Percentiles rank a stretch among this genome's conserved stretches.
Evolutionary conservation across 2,329 filamentous ascomycete genomes (phyloP).

Genomic region (Periconia sp.): DNA sequence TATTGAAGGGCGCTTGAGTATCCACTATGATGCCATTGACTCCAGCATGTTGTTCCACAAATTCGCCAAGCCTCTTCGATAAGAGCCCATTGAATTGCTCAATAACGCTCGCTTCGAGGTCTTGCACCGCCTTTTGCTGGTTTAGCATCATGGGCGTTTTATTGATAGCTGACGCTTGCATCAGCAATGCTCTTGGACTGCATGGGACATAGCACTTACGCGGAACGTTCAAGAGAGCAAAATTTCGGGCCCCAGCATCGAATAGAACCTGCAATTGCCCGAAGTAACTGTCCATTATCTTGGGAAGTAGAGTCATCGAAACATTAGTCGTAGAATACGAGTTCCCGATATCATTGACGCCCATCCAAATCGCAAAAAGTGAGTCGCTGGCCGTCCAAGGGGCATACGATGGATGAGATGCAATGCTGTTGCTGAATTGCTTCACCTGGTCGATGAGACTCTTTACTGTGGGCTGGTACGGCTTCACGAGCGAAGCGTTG

Average conservation of each 20-base stretch:
- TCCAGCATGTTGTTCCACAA: slow-evolving; percentile 44
- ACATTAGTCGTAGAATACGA: slow-evolving; percentile 32
- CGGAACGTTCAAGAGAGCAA: slow-evolving; percentile 65
- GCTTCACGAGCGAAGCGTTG: slow-evolving; percentile 23
- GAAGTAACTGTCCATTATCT: slow-evolving; percentile 55
- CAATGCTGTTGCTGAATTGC: slow-evolving; percentile 20
- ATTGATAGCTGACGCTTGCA: no score
- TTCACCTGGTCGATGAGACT: slow-evolving; percentile 26
- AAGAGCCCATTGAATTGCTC: slow-evolving; percentile 48
- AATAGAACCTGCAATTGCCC: slow-evolving; percentile 56
- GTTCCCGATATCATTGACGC: slow-evolving; percentile 32
- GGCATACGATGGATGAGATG: slow-evolving; percentile 16
- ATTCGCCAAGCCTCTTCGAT: slow-evolving; percentile 31
- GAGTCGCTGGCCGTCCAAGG: slow-evolving; percentile 17
- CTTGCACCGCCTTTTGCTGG: slow-evolving; percentile 24
- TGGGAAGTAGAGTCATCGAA: slow-evolving; percentile 1
- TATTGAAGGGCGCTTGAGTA: slow-evolving; percentile 50
- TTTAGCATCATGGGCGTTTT: slow-evolving; percentile 20
- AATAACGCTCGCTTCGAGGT: slow-evolving; percentile 44
- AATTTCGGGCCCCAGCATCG: slow-evolving; percentile 61
- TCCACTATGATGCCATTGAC: slow-evolving; percentile 48
- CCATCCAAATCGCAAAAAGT: slow-evolving; percentile 25
- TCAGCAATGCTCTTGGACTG: no score
- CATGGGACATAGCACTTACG: no score
- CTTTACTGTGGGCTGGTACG: slow-evolving; percentile 18